Conservation (phyloP, 1,284 basidiomycete genomes). For the Papiliotrema fonsecae region DNA sequence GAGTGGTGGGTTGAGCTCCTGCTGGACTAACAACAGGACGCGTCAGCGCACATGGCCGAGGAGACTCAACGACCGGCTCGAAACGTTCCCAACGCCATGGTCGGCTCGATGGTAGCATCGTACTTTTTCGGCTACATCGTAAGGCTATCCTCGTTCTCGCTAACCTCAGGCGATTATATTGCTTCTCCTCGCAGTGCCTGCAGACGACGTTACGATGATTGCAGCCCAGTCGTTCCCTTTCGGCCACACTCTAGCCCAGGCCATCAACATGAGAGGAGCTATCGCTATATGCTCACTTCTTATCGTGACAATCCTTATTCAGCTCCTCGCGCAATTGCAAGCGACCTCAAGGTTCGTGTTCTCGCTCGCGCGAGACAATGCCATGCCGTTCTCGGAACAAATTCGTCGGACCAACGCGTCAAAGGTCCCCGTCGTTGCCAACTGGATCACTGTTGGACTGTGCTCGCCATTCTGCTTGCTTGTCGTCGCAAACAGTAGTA, state of each 20-base stretch:
- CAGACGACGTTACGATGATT: conserved; percentile 26
- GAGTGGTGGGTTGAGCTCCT: conserved; percentile 18
- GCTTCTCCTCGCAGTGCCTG: conserved; percentile 37
- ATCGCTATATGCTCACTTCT: conserved; percentile 34
- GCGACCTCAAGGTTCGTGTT: conserved; percentile 46
- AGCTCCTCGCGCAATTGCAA: conserved; percentile 44
- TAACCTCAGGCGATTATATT: conserved; percentile 36
- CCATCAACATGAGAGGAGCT: conserved; percentile 29
- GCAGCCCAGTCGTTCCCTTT: conserved; percentile 34
- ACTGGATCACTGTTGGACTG: conserved; percentile 33
- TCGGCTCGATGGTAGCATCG: conserved; percentile 27
- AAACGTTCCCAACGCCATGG: conserved; percentile 47
- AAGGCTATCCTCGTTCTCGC: conserved; percentile 4
- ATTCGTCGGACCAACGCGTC: conserved; percentile 35
- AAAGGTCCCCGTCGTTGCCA: conserved; percentile 40
- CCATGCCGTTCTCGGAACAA: conserved; percentile 40
- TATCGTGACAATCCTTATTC: conserved; percentile 34
- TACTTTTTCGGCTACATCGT: conserved; percentile 44
- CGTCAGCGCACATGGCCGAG: conserved; percentile 45
- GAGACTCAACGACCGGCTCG: conserved; percentile 46
- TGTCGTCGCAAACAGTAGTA: conserved; percentile 17
- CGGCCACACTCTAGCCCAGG: conserved; percentile 38
- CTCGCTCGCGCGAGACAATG: conserved; percentile 44
- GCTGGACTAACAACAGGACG: conserved; percentile 16
- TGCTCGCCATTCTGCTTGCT: conserved; percentile 37